These are phyloP conservation scores for Tulasnella sp. DNA, from an alignment of 768 basidiomycete genomes.

Conservation along the genomic window DNA sequence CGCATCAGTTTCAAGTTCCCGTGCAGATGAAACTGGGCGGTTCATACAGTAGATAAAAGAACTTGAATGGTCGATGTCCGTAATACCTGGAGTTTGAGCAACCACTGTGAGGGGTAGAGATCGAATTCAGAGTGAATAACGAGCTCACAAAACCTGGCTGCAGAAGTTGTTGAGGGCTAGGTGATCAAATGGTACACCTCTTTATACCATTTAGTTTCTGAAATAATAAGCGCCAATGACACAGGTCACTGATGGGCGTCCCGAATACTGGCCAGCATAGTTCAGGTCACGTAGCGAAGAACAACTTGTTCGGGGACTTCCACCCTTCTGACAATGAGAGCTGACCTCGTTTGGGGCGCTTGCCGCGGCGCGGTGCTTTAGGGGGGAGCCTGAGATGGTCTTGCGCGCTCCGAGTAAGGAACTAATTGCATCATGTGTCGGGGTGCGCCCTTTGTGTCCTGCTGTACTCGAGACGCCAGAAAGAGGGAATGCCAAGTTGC, in stretches of 20 bases:
- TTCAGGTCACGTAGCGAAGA: background rate
- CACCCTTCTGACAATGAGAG: background rate
- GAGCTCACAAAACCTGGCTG: background rate
- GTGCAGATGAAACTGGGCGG: background rate
- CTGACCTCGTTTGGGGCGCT: background rate
- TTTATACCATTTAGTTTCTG: background rate
- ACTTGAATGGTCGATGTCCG: background rate
- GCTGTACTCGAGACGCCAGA: too few species aligned
- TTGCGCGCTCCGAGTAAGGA: background rate
- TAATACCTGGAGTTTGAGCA: too few species aligned
- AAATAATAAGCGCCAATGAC: background rate
- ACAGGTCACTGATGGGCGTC: background rate
- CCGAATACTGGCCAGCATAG: background rate
- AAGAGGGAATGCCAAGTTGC: background rate
- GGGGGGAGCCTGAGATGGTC: background rate
- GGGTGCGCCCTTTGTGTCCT: background rate
- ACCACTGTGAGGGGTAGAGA: too few species aligned
- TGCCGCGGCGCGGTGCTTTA: background rate
- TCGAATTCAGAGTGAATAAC: background rate
- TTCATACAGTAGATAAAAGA: background rate
- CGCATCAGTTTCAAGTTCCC: background rate
- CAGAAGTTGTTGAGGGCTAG: background rate
- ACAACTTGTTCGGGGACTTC: background rate
- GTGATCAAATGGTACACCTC: background rate
- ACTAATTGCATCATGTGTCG: background rate